A percentile compares a stretch with the other conserved stretches of the same genome.
phyloP scores from a whole-genome alignment of 345 rosid species.

The Eucalyptus marginata region DNA sequence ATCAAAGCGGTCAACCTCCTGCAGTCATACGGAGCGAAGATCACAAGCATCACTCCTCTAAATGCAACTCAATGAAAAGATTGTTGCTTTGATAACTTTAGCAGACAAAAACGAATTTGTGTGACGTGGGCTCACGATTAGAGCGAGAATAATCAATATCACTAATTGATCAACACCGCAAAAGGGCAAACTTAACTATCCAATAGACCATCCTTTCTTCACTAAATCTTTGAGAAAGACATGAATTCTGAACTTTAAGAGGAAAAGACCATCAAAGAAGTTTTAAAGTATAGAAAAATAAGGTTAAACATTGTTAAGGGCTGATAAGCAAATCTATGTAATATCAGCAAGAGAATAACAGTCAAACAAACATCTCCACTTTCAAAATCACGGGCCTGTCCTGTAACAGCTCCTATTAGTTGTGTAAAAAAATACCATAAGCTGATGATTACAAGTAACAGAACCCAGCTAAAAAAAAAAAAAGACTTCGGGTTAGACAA shows the following conservation, averaged over 20 bases:
- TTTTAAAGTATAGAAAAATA: background rate
- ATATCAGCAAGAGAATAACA: background rate
- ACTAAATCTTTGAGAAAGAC: background rate
- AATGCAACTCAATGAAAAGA: background rate
- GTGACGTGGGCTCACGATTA: background rate
- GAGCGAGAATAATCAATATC: background rate
- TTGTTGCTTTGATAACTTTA: background rate
- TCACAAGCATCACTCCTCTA: background rate
- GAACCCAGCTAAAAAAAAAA: background rate
- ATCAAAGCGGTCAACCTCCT: constrained; percentile 69
- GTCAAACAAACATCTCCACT: background rate
- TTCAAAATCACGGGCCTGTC: background rate
- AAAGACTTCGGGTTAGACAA: background rate
- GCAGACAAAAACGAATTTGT: background rate
- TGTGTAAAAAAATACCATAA: background rate
- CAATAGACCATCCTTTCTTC: background rate
- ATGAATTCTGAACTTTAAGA: background rate
- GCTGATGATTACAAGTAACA: background rate
- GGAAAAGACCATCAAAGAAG: background rate
- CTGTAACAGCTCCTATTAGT: background rate
- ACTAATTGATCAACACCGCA: background rate
- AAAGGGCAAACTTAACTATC: background rate
- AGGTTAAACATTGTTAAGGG: background rate
- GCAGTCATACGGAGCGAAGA: background rate
- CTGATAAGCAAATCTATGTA: background rate